Conservation (phyloP, 1,139 yeast genomes). For the Yamadazyma dendronema region DNA sequence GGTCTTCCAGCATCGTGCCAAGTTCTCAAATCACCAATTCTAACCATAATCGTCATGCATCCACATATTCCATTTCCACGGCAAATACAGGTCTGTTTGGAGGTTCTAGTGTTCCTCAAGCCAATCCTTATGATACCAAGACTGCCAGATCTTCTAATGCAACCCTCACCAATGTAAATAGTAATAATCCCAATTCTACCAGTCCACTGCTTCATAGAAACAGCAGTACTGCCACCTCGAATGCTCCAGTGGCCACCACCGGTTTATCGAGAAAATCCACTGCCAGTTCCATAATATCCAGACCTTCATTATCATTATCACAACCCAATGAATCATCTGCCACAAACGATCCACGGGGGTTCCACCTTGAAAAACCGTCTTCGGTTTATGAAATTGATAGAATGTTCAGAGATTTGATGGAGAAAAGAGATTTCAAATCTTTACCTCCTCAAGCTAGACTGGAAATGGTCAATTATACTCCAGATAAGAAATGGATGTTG, state of each 20-base stretch:
- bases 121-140: slow-evolving; percentile 33
- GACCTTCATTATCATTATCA: slow-evolving; percentile 27
- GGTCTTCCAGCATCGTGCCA: slow-evolving; percentile 25
- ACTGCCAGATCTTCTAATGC: slow-evolving; percentile 11
- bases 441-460: slow-evolving; percentile 75
- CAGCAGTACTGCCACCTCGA: background rate
- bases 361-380: slow-evolving; percentile 51
- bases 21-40: slow-evolving; percentile 30
- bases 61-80: slow-evolving; percentile 37
- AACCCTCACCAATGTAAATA: slow-evolving; percentile 1
- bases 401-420: slow-evolving; percentile 70
- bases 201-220: background rate
- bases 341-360: slow-evolving; percentile 13
- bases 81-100: background rate
- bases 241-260: slow-evolving; percentile 10
- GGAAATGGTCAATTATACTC: slow-evolving; percentile 73
- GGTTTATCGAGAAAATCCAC: slow-evolving; percentile 23
- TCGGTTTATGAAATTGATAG: slow-evolving; percentile 61
- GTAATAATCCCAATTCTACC: background rate
- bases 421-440: slow-evolving; percentile 77
- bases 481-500: slow-evolving; percentile 87
- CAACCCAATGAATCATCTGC: slow-evolving; percentile 21
- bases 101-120: slow-evolving; percentile 4
- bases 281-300: slow-evolving; percentile 27
- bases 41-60: slow-evolving; percentile 40